A percentile compares a stretch with the other conserved stretches of the same genome.
These are phyloP conservation scores for Oemleria cerasiformis DNA, from an alignment of 306 rosid genomes.

Conservation along the genomic window DNA sequence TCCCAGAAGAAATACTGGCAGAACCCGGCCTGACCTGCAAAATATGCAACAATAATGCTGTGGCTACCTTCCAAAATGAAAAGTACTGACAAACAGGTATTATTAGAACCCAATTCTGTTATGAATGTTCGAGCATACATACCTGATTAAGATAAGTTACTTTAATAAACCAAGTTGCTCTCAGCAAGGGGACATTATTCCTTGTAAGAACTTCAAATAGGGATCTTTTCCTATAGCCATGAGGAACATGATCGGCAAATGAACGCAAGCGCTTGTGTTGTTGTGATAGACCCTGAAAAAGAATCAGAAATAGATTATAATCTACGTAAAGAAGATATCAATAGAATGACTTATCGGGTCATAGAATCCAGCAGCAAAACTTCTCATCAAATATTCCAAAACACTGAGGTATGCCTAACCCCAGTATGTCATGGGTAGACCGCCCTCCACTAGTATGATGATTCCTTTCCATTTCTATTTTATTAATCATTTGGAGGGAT, in stretches of 20 bases:
- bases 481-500: neutral
- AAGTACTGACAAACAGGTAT: conserved; percentile 10
- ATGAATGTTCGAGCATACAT: conserved; percentile 16
- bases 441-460: neutral
- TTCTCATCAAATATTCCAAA: neutral
- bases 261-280: conserved; percentile 76
- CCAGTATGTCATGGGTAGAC: neutral
- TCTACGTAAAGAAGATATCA: neutral
- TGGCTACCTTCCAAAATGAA: conserved; percentile 27
- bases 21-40: conserved; percentile 76
- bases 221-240: conserved; percentile 66
- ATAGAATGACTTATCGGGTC: conserved; percentile 5
- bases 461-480: neutral
- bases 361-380: neutral
- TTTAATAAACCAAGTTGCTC: conserved; percentile 96
- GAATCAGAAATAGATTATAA: neutral
- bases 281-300: conserved; percentile 85
- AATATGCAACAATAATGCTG: conserved; percentile 38
- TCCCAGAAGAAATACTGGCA: conserved; percentile 56
- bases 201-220: conserved; percentile 79
- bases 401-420: neutral
- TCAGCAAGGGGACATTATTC: conserved; percentile 91
- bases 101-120: conserved; percentile 5
- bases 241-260: conserved; percentile 88
- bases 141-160: conserved; percentile 94